A percentile compares a stretch with the other conserved stretches of the same genome.
Evolutionary conservation across 148 eudicot species (phyloP).

Genomic region (Fallopia convolvulus): DNA sequence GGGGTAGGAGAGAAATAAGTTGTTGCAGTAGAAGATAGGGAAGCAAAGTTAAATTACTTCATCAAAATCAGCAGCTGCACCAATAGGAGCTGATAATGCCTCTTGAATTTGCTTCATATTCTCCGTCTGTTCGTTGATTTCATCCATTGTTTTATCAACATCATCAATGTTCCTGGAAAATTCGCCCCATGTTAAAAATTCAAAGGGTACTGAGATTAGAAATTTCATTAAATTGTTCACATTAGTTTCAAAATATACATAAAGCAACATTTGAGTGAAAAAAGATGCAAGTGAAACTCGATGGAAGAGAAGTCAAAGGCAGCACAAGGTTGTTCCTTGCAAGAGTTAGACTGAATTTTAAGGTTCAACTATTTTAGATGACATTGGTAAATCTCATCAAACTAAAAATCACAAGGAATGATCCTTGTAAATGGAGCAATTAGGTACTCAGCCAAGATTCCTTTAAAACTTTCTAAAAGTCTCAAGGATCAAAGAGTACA

Average conservation of each 20-base stretch:
- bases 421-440: background rate
- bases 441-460: no score
- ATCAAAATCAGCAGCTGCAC: conserved; percentile 31
- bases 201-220: background rate
- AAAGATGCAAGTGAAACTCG: background rate
- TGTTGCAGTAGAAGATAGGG: background rate
- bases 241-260: background rate
- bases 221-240: background rate
- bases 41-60: conserved; percentile 12
- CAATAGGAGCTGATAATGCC: conserved; percentile 28
- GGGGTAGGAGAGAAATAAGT: background rate
- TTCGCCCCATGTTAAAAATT: background rate
- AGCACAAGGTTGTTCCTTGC: background rate
- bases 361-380: background rate
- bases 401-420: background rate
- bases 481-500: no score
- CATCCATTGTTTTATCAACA: conserved; percentile 36
- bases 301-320: background rate
- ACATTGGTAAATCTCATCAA: background rate
- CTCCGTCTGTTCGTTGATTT: conserved; percentile 31
- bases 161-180: conserved; percentile 43
- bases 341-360: background rate
- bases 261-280: background rate
- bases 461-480: no score
- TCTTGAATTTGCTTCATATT: conserved; percentile 34